These are phyloP conservation scores for Dendrobium officinale DNA, from an alignment of 106 monocot genomes.

Conservation along the genomic window DNA sequence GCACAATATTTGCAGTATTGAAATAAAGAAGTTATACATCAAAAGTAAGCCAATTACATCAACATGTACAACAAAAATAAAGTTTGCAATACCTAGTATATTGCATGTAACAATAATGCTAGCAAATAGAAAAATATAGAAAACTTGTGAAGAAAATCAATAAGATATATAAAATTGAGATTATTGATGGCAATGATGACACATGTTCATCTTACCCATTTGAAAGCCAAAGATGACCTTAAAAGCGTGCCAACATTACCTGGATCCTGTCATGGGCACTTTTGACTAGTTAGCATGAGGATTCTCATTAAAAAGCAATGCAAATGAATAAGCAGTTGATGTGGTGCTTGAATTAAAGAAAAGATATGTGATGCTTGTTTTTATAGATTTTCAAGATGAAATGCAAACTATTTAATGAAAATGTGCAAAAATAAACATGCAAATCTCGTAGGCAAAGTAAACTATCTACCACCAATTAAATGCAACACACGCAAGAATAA, in stretches of 20 bases:
- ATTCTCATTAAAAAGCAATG: neutral
- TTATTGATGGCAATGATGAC: neutral
- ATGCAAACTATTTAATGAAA: neutral
- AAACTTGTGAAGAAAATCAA: neutral
- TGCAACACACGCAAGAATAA: no score
- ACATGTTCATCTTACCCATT: constrained; percentile 51
- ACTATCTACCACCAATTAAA: no score
- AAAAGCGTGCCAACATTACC: constrained; percentile 90
- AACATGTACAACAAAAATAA: constrained; percentile 1
- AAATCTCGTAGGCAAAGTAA: no score
- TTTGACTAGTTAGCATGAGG: neutral
- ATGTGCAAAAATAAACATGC: neutral
- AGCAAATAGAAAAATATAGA: neutral
- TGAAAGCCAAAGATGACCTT: constrained; percentile 88
- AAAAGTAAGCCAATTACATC: neutral
- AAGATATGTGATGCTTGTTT: neutral
- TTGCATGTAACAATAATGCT: neutral
- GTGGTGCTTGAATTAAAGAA: neutral
- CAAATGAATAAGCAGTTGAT: neutral
- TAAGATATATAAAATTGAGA: neutral
- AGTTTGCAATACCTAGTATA: neutral
- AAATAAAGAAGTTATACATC: neutral
- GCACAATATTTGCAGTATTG: no score
- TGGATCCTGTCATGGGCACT: constrained; percentile 56
- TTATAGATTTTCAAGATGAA: no score